Evolutionary conservation across 2,329 filamentous ascomycete species (phyloP).

Genomic region (Pestalotiopsis sp.): DNA sequence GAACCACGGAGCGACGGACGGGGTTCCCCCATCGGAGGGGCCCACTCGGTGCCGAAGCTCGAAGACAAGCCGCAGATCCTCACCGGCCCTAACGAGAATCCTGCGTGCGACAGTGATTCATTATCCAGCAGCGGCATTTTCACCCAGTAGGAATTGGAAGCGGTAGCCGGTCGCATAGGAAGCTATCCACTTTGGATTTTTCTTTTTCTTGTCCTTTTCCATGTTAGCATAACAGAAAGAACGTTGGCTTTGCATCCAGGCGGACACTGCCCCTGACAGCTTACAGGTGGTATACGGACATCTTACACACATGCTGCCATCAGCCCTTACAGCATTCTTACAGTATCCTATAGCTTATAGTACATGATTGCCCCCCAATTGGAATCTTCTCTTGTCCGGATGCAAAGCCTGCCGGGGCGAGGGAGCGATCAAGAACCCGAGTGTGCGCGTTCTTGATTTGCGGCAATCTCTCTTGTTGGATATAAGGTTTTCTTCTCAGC

Average conservation of each 20-base stretch:
- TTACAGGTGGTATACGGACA: neutral
- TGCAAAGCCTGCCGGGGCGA: neutral
- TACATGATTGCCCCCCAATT: neutral
- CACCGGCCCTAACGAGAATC: neutral
- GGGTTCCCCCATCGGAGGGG: neutral
- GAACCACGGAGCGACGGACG: neutral
- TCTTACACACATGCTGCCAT: neutral
- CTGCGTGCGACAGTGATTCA: neutral
- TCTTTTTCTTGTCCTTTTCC: neutral
- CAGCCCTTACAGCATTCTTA: neutral
- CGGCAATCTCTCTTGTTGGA: neutral
- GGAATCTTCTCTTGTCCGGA: neutral
- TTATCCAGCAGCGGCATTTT: neutral
- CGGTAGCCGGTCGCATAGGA: neutral
- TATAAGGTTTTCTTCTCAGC: neutral
- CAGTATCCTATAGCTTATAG: neutral
- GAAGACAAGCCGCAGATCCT: neutral
- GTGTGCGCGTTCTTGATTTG: neutral
- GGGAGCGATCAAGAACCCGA: neutral
- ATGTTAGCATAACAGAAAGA: neutral
- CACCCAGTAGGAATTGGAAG: neutral
- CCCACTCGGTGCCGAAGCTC: slow-evolving; percentile 8
- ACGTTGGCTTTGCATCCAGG: neutral
- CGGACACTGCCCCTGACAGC: neutral
- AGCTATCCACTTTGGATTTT: neutral